Percentiles rank a stretch among this genome's conserved stretches.
Evolutionary conservation across 495 filamentous ascomycete species (phyloP).

Genomic region (Lasiosphaeris hirsuta): DNA sequence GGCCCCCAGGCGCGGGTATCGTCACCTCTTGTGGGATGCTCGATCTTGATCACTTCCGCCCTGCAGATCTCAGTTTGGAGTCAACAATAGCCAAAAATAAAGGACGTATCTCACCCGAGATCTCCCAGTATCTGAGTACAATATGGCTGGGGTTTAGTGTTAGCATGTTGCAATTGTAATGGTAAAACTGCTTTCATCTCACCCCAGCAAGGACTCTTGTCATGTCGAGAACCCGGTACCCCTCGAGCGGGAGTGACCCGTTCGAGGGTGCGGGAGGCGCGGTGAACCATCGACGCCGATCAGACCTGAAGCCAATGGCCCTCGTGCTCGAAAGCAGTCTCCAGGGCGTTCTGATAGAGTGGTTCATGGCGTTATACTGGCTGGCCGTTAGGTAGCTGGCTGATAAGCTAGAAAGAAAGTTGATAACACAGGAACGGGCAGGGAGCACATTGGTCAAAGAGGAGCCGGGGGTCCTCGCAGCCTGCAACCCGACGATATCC

Average conservation of each 20-base stretch:
- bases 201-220: conserved; percentile 94
- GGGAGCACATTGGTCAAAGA: too few species aligned
- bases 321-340: neutral
- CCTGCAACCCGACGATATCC: too few species aligned
- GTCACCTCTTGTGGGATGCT: conserved; percentile 87
- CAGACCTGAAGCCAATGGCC: neutral
- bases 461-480: too few species aligned
- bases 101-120: conserved; percentile 65
- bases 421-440: too few species aligned
- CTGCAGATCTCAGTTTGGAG: conserved; percentile 39
- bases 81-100: neutral
- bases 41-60: conserved; percentile 94
- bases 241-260: conserved; percentile 62
- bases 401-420: too few species aligned
- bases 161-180: neutral
- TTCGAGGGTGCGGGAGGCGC: conserved; percentile 12
- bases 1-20: conserved; percentile 97
- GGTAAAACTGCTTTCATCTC: conserved; percentile 33
- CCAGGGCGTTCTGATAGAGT: neutral
- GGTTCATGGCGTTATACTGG: conserved; percentile 6
- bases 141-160: conserved; percentile 64
- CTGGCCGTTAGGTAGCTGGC: neutral
- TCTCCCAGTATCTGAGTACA: conserved; percentile 97
- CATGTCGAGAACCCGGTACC: conserved; percentile 90
- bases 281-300: conserved; percentile 11